Evolutionary conservation across 176 grass and related monocot species (phyloP).

Genomic region (Triticum turgidum): DNA sequence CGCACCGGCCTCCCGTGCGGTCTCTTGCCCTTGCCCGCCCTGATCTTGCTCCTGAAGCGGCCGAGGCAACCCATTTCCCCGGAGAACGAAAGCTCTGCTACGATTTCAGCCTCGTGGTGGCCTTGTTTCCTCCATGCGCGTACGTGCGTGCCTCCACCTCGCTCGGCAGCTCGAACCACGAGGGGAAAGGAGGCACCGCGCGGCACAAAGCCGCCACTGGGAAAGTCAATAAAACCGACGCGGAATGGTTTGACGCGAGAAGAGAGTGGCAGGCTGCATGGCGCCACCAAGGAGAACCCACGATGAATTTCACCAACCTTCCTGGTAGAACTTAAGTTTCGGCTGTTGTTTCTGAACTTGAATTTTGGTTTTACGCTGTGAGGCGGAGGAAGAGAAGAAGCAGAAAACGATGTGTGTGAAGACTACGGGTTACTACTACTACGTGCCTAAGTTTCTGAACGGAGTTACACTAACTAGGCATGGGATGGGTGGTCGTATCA

Average conservation of each 20-base stretch:
- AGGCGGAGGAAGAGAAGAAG: neutral
- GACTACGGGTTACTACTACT: neutral
- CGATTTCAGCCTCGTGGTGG: constrained; percentile 3
- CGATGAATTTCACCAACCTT: constrained; percentile 12
- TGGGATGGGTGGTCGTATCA: neutral
- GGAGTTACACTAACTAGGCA: neutral
- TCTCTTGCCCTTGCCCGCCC: neutral
- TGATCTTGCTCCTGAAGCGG: constrained; percentile 17
- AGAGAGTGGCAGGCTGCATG: neutral
- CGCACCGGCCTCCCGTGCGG: neutral
- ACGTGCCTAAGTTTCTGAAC: neutral
- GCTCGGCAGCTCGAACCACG: neutral
- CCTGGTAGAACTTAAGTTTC: neutral
- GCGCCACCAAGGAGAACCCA: neutral
- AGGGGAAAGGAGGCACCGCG: neutral
- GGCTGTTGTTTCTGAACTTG: too few relatives aligned
- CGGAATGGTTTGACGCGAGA: neutral
- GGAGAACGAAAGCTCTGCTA: neutral
- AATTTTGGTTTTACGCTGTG: too few relatives aligned
- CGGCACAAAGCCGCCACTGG: neutral
- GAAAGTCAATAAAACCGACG: neutral
- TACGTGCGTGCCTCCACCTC: neutral
- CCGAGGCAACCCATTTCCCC: constrained; percentile 41
- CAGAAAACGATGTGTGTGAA: neutral
- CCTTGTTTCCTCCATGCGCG: neutral